Conservation (phyloP, 176 grass and related monocot genomes). For the Aegilops tauschii region DNA sequence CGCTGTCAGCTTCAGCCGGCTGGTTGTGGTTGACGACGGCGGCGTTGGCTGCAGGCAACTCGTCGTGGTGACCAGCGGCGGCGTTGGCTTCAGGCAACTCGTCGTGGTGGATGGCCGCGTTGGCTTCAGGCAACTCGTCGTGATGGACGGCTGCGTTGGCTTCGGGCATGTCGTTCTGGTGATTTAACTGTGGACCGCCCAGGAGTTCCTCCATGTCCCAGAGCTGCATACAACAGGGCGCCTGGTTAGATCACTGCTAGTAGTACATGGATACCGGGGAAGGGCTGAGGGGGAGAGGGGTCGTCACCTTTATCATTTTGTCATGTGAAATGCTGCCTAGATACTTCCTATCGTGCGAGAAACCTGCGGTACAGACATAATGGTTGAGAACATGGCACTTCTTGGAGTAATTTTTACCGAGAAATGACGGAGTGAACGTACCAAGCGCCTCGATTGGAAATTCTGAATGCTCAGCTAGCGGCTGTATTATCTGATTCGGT, state of each 20-base stretch:
- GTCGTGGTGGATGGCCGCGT: background rate
- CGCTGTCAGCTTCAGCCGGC: conserved; percentile 26
- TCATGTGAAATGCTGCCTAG: conserved; percentile 94
- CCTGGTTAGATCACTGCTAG: conserved; percentile 11
- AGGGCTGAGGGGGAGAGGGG: background rate
- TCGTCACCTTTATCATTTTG: conserved; percentile 82
- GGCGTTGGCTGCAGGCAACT: background rate
- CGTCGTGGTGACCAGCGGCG: background rate
- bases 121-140: background rate
- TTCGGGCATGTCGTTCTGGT: conserved; percentile 5
- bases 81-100: conserved; percentile 10
- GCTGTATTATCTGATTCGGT: conserved; percentile 88
- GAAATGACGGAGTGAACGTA: conserved; percentile 31
- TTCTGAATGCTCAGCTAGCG: conserved; percentile 92
- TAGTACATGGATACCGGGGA: background rate
- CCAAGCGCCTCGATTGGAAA: conserved; percentile 90
- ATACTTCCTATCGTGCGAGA: conserved; percentile 79
- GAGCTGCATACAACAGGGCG: conserved; percentile 44
- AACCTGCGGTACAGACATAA: conserved; percentile 37
- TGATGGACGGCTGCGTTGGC: background rate
- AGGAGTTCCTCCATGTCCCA: conserved; percentile 93
- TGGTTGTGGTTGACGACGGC: background rate
- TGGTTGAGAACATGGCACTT: background rate
- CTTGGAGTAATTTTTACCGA: background rate
- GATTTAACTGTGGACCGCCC: conserved; percentile 33